Conservation (phyloP, 1,284 basidiomycete species). For the Papiliotrema flavescens region DNA sequence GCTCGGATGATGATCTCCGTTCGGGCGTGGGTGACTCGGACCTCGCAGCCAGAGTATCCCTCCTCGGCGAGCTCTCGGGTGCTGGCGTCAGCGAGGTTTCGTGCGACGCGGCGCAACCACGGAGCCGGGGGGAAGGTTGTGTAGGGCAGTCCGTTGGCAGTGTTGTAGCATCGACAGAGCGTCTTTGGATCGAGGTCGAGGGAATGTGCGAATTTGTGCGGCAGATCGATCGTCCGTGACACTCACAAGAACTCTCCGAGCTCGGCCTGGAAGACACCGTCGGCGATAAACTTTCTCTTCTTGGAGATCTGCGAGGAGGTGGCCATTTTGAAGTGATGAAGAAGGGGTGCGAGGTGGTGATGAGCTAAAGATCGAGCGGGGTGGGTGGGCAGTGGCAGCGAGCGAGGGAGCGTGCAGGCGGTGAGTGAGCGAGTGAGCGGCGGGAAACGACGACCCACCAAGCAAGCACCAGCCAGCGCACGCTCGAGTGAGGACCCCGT, state of each 20-base stretch:
- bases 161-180: too few species aligned
- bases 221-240: neutral
- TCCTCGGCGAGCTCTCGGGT: constrained; percentile 98
- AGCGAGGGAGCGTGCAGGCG: neutral
- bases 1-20: constrained; percentile 99
- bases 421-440: neutral
- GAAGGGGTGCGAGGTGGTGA: neutral
- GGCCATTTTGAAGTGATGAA: constrained; percentile 31
- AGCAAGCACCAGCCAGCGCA: neutral
- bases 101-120: too few species aligned
- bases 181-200: neutral
- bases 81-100: constrained; percentile 38
- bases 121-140: too few species aligned
- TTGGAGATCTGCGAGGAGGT: constrained; percentile 78
- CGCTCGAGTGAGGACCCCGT: neutral
- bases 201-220: neutral
- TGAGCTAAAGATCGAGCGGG: neutral
- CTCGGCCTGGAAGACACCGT: constrained; percentile 72
- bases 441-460: neutral
- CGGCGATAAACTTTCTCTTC: constrained; percentile 95
- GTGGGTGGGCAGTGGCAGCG: neutral
- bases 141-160: too few species aligned
- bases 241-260: constrained; percentile 87
- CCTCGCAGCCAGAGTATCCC: constrained; percentile 99
- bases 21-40: constrained; percentile 97